A percentile compares a stretch with the other conserved stretches of the same genome.
Evolutionary conservation across 73 alveolate species (phyloP).

Genomic region (Paramecium sexaurelia): DNA sequence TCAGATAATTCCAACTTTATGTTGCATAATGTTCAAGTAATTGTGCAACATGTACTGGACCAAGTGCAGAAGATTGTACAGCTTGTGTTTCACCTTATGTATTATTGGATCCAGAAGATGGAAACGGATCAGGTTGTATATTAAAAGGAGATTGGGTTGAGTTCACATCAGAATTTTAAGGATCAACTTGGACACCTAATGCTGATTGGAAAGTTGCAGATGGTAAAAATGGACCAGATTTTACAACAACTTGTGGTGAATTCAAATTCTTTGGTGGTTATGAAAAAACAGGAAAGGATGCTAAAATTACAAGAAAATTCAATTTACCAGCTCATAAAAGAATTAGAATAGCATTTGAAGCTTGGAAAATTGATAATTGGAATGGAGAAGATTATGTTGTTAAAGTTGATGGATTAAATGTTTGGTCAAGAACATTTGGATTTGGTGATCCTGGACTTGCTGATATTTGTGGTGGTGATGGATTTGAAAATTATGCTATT

Average conservation of each 20-base stretch:
- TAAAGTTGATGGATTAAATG: neutral
- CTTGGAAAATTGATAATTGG: slow-evolving; percentile 46
- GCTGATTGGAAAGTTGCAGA: slow-evolving; percentile 27
- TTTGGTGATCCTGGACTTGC: slow-evolving; percentile 31
- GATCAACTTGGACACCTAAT: slow-evolving; percentile 3
- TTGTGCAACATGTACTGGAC: slow-evolving; percentile 36
- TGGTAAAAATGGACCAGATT: neutral
- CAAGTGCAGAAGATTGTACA: neutral
- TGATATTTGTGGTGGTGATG: slow-evolving; percentile 45
- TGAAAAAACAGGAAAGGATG: slow-evolving; percentile 10
- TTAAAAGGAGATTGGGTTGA: slow-evolving; percentile 34
- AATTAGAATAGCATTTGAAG: slow-evolving; percentile 26
- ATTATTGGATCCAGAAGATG: slow-evolving; percentile 30
- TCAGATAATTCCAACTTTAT: neutral
- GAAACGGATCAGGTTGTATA: slow-evolving; percentile 26
- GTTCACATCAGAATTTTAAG: neutral
- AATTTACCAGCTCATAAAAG: slow-evolving; percentile 29
- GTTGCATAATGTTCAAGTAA: slow-evolving; percentile 17
- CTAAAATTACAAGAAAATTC: slow-evolving; percentile 17
- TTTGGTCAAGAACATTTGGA: slow-evolving; percentile 20
- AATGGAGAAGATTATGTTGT: neutral
- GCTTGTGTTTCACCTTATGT: slow-evolving; percentile 39
- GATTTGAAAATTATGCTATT: neutral
- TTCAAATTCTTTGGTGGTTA: slow-evolving; percentile 49
- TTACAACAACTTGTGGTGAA: neutral